Base-by-base conservation (phyloP, 2,329 filamentous ascomycete genomes). In the Ceratocystiopsis sp. region DNA sequence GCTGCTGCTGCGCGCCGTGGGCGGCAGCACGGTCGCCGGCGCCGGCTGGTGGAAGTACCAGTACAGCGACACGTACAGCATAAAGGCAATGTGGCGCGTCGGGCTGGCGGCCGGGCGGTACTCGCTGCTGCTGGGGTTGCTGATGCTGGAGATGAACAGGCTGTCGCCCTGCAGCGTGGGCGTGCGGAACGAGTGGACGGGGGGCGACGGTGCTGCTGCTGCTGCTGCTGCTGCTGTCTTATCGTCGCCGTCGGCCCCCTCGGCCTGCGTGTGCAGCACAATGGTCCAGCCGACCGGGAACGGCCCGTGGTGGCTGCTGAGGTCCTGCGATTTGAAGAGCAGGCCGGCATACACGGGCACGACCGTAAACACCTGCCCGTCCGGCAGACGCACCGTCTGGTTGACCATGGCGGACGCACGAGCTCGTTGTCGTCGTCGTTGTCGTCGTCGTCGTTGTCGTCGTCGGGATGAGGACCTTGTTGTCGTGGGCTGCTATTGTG, bases 11-110 rank as follows among this genome's bases (percentile, higher is more conserved):
- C 72, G 66, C 6, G 74, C 64, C 8, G 74, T 83, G 12, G 49
- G 33, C 16, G 68, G 67, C 33, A 91, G 56, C 41, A 74, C 70
- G 0, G 72, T 67, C 18, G 71, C 66, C 0, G 89, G 89, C 52
- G 80, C 71, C 1, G 77, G 71, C 59, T 93, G 84, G 62, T 95
- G 87, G 53, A 95, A 96, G 65, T 96, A 96, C 89, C 89, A 96
- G 66, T 85, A 94, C 37, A 96, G 66, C 1, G 85, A 87, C 33
- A 86, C 77, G 84, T 85, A 96, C 8, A 96, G 70, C 81, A 95
- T 93, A 84, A 95, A 86, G 51, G 89, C 89, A 47, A 94, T 84
- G 62, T 93, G 84, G 38, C 87, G 71, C 1, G 85, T 91, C 0
- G 84, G 84, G 48, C 85, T 93, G 14, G 70, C 76, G 2, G 80